phyloP scores from a whole-genome alignment of 805 yeast genomes.

The Kregervanrija pseudodelftensis region DNA sequence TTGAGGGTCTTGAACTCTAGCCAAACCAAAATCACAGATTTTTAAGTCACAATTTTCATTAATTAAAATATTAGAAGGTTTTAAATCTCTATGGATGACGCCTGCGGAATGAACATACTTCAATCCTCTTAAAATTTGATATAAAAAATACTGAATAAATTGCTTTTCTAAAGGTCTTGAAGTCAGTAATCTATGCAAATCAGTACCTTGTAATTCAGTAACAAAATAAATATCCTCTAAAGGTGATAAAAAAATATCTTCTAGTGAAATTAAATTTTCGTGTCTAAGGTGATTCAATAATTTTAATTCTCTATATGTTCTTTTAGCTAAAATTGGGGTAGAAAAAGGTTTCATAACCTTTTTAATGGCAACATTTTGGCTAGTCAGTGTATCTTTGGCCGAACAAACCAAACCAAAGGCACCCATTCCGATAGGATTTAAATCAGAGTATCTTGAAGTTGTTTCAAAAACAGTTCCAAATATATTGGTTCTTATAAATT shows the following conservation, averaged over 20 bases:
- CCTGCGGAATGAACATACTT: constrained; percentile 95
- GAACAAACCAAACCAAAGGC: constrained; percentile 98
- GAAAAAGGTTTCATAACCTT: constrained; percentile 97
- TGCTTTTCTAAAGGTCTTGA: constrained; percentile 93
- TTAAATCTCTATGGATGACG: constrained; percentile 88
- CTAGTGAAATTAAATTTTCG: constrained; percentile 87
- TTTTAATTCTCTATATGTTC: constrained; percentile 94
- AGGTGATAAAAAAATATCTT: constrained; percentile 91
- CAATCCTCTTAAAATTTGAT: constrained; percentile 89
- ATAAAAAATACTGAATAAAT: constrained; percentile 92
- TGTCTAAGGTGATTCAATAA: constrained; percentile 88
- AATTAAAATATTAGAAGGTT: constrained; percentile 85
- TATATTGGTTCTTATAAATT: constrained; percentile 69
- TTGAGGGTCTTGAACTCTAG: constrained; percentile 96
- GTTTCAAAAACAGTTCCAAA: constrained; percentile 94
- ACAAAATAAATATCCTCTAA: constrained; percentile 94
- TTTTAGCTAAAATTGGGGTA: constrained; percentile 89
- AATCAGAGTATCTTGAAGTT: constrained; percentile 80
- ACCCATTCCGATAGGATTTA: constrained; percentile 99
- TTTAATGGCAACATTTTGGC: constrained; percentile 92
- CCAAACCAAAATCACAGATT: constrained; percentile 93
- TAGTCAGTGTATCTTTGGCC: constrained; percentile 85
- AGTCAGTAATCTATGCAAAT: constrained; percentile 82
- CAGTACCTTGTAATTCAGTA: constrained; percentile 95
- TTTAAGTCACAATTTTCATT: constrained; percentile 94